Percentiles rank a stretch among this genome's conserved stretches.
Evolutionary conservation across 2,329 filamentous ascomycete genomes (phyloP).

Genomic region (Aspergillus proliferans): DNA sequence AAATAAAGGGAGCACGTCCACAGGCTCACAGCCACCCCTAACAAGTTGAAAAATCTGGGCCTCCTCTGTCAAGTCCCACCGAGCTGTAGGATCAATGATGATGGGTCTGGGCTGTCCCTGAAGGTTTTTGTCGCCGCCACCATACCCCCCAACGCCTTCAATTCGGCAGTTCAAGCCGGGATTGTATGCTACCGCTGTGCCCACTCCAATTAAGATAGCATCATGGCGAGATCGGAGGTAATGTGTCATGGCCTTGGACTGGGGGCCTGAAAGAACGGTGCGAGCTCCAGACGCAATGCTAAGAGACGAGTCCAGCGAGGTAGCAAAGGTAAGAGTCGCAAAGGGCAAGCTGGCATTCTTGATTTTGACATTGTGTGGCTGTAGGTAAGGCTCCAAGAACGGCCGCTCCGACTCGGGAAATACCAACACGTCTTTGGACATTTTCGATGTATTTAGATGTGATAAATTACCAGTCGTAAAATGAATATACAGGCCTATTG

Average conservation of each 20-base stretch:
- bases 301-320: constrained; percentile 73
- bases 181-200: constrained; percentile 77
- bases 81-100: constrained; percentile 66
- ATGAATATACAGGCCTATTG: background rate
- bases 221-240: constrained; percentile 78
- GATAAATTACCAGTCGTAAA: background rate
- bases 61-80: constrained; percentile 58
- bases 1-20: constrained; percentile 66
- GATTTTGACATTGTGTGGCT: constrained; percentile 17
- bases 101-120: constrained; percentile 67
- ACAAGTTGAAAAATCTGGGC: constrained; percentile 63
- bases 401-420: constrained; percentile 36
- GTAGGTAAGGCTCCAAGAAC: constrained; percentile 45
- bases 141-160: constrained; percentile 49
- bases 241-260: constrained; percentile 90
- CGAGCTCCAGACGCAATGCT: constrained; percentile 66
- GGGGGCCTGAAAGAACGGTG: constrained; percentile 71
- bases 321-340: constrained; percentile 80
- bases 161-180: constrained; percentile 83
- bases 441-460: background rate
- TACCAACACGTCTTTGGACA: constrained; percentile 21
- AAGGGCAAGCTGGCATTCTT: constrained; percentile 33
- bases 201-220: constrained; percentile 78
- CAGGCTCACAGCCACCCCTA: constrained; percentile 41
- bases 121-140: constrained; percentile 40